A percentile compares a stretch with the other conserved stretches of the same genome.
Evolutionary conservation across 1,139 yeast species (phyloP).

Genomic region (Suhomyces ambrosiae): DNA sequence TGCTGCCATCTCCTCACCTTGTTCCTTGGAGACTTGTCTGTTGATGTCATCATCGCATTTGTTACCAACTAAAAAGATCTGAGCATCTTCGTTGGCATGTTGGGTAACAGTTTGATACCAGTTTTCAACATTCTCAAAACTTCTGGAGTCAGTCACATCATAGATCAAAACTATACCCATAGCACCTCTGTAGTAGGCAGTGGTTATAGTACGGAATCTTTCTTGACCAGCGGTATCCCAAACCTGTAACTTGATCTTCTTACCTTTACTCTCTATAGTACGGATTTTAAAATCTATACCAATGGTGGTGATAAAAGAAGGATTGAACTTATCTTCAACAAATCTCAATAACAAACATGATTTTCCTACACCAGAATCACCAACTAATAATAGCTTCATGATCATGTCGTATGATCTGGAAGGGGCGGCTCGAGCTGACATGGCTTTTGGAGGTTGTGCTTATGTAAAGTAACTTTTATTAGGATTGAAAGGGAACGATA

Average conservation of each 20-base stretch:
- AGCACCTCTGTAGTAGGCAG: conserved; percentile 98
- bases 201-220: conserved; percentile 95
- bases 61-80: conserved; percentile 90
- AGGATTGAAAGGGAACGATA: background rate
- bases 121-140: conserved; percentile 81
- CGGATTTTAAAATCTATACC: conserved; percentile 98
- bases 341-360: conserved; percentile 92
- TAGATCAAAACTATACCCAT: conserved; percentile 96
- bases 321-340: conserved; percentile 96
- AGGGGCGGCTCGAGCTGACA: conserved; percentile 60
- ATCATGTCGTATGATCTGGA: conserved; percentile 90
- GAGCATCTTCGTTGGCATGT: conserved; percentile 96
- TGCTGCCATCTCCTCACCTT: conserved; percentile 87
- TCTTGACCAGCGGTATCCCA: conserved; percentile 99
- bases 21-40: conserved; percentile 78
- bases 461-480: background rate
- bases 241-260: conserved; percentile 89
- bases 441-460: conserved; percentile 16
- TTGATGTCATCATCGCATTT: conserved; percentile 86
- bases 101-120: conserved; percentile 96
- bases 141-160: conserved; percentile 93
- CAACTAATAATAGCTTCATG: conserved; percentile 89
- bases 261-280: conserved; percentile 91
- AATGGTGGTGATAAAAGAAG: conserved; percentile 93
- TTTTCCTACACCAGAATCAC: conserved; percentile 95